These are phyloP conservation scores for Fistulina hepatica DNA, from an alignment of 1,284 basidiomycete genomes.

Conservation along the genomic window DNA sequence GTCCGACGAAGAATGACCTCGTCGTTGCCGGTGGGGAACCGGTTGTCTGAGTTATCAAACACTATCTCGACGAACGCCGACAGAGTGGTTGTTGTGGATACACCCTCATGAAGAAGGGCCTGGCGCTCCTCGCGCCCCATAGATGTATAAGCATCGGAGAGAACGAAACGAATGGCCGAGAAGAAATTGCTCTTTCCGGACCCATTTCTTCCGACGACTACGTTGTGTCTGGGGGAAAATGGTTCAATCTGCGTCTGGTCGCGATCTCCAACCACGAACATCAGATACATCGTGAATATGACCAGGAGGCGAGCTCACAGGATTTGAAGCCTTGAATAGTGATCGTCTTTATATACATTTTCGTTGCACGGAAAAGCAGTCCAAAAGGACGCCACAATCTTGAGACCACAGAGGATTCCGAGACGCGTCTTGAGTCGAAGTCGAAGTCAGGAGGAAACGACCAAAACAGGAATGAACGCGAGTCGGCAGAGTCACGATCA, in stretches of 20 bases:
- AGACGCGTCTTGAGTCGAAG: too few species aligned
- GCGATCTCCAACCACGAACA: constrained; percentile 38
- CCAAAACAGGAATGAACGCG: too few species aligned
- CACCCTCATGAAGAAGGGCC: constrained; percentile 86
- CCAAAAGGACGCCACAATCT: too few species aligned
- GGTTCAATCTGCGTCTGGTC: constrained; percentile 79
- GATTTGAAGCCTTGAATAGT: constrained; percentile 98
- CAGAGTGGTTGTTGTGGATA: constrained; percentile 79
- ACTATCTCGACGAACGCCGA: constrained; percentile 90
- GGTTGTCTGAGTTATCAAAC: constrained; percentile 83
- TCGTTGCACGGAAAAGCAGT: too few species aligned
- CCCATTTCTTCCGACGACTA: constrained; percentile 91
- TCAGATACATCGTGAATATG: neutral
- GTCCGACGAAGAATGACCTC: constrained; percentile 84
- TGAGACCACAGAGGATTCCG: too few species aligned
- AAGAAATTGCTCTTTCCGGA: constrained; percentile 98
- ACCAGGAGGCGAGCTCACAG: constrained; percentile 38
- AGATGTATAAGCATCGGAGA: constrained; percentile 95
- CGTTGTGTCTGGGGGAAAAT: constrained; percentile 80
- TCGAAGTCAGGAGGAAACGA: too few species aligned
- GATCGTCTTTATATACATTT: constrained; percentile 83
- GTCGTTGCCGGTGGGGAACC: constrained; percentile 82
- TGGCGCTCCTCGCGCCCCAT: constrained; percentile 92
- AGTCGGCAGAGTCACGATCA: too few species aligned
- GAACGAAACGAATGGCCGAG: constrained; percentile 91